A percentile compares a stretch with the other conserved stretches of the same genome.
These are phyloP conservation scores for Chytriomyces confervae DNA, from an alignment of 192 early-diverging fungal genomes.

Conservation along the genomic window DNA sequence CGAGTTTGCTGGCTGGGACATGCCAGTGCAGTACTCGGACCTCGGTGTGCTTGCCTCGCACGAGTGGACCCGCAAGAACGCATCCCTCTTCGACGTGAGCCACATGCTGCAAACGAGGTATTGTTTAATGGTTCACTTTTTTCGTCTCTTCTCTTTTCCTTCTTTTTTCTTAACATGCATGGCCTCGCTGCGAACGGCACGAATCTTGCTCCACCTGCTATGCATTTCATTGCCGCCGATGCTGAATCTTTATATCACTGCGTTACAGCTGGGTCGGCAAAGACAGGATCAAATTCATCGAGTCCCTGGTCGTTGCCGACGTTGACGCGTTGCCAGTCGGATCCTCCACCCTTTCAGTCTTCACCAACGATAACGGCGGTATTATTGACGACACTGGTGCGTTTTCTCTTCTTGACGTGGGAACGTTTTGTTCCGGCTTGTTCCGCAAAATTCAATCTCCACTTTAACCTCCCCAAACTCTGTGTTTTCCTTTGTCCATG, in stretches of 20 bases:
- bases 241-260: neutral
- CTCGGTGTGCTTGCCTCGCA: slow-evolving; percentile 91
- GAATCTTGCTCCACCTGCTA: neutral
- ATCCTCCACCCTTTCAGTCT: slow-evolving; percentile 84
- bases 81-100: slow-evolving; percentile 96
- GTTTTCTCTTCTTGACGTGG: neutral
- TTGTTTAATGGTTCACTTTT: neutral
- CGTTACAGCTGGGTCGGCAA: slow-evolving; percentile 69
- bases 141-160: neutral
- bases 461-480: slow-evolving; percentile 16
- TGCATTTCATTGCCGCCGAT: too few species aligned
- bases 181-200: neutral
- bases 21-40: slow-evolving; percentile 91
- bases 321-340: slow-evolving; percentile 78
- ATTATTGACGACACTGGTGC: slow-evolving; percentile 92
- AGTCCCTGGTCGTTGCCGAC: slow-evolving; percentile 88
- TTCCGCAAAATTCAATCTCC: slow-evolving; percentile 7
- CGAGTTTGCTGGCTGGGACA: slow-evolving; percentile 93
- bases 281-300: slow-evolving; percentile 87
- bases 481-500: neutral
- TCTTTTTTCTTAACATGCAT: neutral
- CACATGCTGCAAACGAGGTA: slow-evolving; percentile 97
- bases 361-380: slow-evolving; percentile 95
- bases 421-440: neutral
- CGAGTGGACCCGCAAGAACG: slow-evolving; percentile 81